Base-by-base conservation (phyloP, 257 asterid species). In the Leonotis leonurus region DNA sequence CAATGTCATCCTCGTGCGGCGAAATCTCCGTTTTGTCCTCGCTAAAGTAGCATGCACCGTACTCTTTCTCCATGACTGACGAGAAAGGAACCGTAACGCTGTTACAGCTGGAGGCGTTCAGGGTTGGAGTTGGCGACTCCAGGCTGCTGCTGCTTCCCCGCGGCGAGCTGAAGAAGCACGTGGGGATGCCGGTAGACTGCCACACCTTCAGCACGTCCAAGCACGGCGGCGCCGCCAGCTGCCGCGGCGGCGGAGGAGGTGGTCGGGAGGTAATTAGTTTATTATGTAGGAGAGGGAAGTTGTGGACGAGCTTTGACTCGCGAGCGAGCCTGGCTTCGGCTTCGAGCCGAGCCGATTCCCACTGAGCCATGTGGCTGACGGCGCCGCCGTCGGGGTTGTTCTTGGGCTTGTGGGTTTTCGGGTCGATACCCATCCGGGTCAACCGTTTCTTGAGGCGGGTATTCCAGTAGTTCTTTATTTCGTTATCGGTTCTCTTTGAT, bases 301-400 rank as follows among this genome's bases (percentile, higher is more conserved):
- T 59, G 45, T 64, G 27, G 6, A 8, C 24, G 6, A 68, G 69
- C 50, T 70, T 73, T 8, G 83, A 74, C 36, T 67, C 63, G 11
- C 75, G 76, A 14, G 61, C 60, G 1, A 77, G 77, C 27, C 83
- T 22, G 36, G 83, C 79, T 59, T 82, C 85, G 37, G 88, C 88
- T 65, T 82, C 85, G 1, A 82, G 76, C 14, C 85, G 76, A 20
- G 88, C 85, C 1, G 81, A 64, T 54, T 82, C 88, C 88, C 88
- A 82, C 49, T 82, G 88, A 21, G 85, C 85, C 81, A 76, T 72
- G 80, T 82, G 88, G 79, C 70, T 77, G 39, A 79, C 72, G 65
- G 66, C 52, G 13, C 83, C 75, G 8, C 72, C 61, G 56, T 44
- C 45, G 1, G 73, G 62, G 68, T 43, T 64, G 78, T 56, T 68